Base-by-base conservation (phyloP, 108 stramenopile genomes). In the Cylindrotheca fusiformis region DNA sequence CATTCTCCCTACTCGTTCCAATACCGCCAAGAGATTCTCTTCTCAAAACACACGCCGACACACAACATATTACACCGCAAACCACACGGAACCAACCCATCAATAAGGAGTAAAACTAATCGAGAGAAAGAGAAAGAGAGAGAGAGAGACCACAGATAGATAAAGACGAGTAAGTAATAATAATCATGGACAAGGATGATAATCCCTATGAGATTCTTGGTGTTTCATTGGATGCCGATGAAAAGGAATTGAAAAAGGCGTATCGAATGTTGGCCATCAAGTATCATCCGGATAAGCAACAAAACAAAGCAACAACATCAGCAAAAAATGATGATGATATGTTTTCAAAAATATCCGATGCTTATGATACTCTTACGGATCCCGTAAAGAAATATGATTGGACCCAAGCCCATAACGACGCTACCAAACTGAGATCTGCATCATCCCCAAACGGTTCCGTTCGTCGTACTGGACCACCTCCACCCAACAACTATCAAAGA, bases 271-370 rank as follows among this genome's bases (percentile, higher is more conserved):
- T 89, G 18, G 91, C 94, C 1, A 63, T 97, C 22, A 93, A 93
- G 57, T 54, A 93, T 18, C 96, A 97, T 67, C 96, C 96, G 0
- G 96, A 95, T 63, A 97, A 97, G 63, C 75, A 65, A 45, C 17
- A 26, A 1, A 78, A 79, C 24, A 53, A 52, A 27, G 72, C 72
- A 32, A 63, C 45, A 0, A 93, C 89, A 63, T 77, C 85, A 4
- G 92, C 95, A 1, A 90, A 94, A 0, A 79, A 93, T 58, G 90
- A 95, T 0, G 95, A 94, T 61, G 93, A 96, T 66, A 95, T 96
- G 14, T 99, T 99, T 85, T 96, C 97, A 71, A 92, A 84, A 18
- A 84, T 95, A 26, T 94, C 86, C 24, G 58, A 94, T 25, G 97
- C 96, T 2, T 96, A 95, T 61, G 90, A 78, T 1, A 93, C 92